Percentiles rank a stretch among this genome's conserved stretches.
Evolutionary conservation across 2,329 filamentous ascomycete genomes (phyloP).

Genomic region (Penicillium brasilianum): DNA sequence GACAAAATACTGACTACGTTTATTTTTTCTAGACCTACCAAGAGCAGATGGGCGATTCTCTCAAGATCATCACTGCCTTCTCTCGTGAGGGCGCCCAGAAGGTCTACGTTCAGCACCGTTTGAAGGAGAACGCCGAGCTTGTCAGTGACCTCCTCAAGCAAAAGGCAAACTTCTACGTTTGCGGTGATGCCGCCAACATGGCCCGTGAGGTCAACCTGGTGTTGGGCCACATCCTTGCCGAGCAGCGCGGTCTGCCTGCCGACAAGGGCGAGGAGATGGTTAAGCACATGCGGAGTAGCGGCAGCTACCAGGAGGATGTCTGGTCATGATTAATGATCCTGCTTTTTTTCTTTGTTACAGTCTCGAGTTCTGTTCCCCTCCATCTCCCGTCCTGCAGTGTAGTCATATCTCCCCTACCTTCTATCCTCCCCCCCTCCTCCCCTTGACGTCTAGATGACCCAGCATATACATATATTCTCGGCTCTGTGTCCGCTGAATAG

Average conservation of each 20-base stretch:
- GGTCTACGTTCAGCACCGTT: constrained; percentile 93
- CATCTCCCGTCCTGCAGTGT: constrained; percentile 10
- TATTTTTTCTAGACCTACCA: constrained; percentile 71
- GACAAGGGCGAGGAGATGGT: constrained; percentile 94
- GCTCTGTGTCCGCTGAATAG: constrained; percentile 19
- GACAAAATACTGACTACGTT: not conserved
- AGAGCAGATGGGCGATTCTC: constrained; percentile 80
- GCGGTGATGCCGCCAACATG: constrained; percentile 97
- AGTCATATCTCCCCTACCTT: constrained; percentile 22
- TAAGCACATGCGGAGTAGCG: constrained; percentile 92
- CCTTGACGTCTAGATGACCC: constrained; percentile 34
- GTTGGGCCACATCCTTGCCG: constrained; percentile 83
- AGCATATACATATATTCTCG: constrained; percentile 28
- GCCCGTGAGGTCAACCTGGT: constrained; percentile 88
- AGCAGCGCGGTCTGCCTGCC: constrained; percentile 80
- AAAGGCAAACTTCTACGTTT: constrained; percentile 95
- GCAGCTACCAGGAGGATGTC: constrained; percentile 90
- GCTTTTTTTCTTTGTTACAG: constrained; percentile 20
- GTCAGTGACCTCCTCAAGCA: constrained; percentile 84
- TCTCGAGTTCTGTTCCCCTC: constrained; percentile 10
- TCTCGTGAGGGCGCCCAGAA: constrained; percentile 87
- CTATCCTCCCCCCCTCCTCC: not conserved
- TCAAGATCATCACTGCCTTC: constrained; percentile 91
- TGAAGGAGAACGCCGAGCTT: constrained; percentile 81
- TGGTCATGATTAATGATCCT: constrained; percentile 59